Conservation (phyloP, 2,329 filamentous ascomycete species). For the Talaromyces sp. region DNA sequence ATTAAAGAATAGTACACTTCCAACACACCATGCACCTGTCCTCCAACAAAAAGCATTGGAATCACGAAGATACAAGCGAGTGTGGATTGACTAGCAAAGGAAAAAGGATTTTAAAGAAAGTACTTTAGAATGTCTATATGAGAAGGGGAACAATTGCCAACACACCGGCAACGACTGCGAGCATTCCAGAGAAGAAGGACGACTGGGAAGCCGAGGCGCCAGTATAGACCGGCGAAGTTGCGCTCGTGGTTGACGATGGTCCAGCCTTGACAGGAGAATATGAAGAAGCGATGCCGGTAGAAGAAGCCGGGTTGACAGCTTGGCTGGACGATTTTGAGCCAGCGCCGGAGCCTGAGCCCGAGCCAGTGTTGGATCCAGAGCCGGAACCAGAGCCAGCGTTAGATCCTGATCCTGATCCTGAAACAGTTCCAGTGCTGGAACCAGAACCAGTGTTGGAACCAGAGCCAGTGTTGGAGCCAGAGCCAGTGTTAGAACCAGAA, state of each 20-base stretch:
- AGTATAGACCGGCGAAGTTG: background rate
- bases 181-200: background rate
- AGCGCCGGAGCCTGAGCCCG: background rate
- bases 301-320: background rate
- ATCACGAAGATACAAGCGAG: background rate
- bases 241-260: background rate
- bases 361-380: background rate
- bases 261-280: background rate
- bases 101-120: background rate
- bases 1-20: background rate
- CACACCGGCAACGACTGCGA: background rate
- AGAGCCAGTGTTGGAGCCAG: background rate
- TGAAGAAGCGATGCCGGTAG: background rate
- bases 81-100: background rate
- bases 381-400: background rate
- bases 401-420: no score
- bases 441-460: background rate
- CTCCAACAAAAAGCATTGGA: background rate
- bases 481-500: background rate
- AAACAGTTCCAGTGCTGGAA: background rate
- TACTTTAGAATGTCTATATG: background rate
- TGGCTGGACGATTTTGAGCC: background rate
- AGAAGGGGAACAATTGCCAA: background rate
- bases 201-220: background rate
- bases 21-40: background rate